Evolutionary conservation across 805 yeast species (phyloP), one percentile per base, ranked within the genome.

Genomic region (Wickerhamomyces queroliae): DNA sequence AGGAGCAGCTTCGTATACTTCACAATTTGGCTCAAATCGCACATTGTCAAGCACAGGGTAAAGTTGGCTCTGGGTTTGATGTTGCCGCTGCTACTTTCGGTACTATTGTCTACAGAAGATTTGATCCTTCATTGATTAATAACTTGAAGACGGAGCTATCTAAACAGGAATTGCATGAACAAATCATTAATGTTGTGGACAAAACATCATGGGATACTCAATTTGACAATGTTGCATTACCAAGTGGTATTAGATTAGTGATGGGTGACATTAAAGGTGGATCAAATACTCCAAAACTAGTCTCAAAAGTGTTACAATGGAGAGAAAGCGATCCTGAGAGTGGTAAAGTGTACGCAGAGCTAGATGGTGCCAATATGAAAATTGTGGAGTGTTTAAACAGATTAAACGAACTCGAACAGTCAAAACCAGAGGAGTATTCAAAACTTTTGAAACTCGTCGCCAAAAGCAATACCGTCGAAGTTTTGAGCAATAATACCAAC

Each of bases 201-300:
- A 40, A 59, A 3, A 50, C 63, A 21, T 56, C 74, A 53, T 89
- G 96, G 96, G 64, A 70, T 3, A 74, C 83, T 49, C 61, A 54
- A n/a, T 72, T 68, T 38, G 64, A 63, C 7, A 69, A 70, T 24
- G 77, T 88, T 38, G 58, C 70, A 2, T 63, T 93, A 37, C 98
- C 98, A 0, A 70, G 70, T 3, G 76, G 80, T 2, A 62, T 90
- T 19, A 72, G 75, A 40, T 56, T 93, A 35, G 57, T 93, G 3
- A 87, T 93, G 95, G 99, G 99, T 11, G 99, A 93, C 60, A 85
- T 93, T 16, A 67, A 76, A 16, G 90, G 86, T 13, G 99, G 99
- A 0, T 87, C 96, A 0, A 95, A 89, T 55, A 93, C 99, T 0
- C 96, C 98, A 0, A 85, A 84, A 48, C 67, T 93, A 57, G 98